Conservation (phyloP, 768 basidiomycete species). For the Leucosporidium yakuticum region DNA sequence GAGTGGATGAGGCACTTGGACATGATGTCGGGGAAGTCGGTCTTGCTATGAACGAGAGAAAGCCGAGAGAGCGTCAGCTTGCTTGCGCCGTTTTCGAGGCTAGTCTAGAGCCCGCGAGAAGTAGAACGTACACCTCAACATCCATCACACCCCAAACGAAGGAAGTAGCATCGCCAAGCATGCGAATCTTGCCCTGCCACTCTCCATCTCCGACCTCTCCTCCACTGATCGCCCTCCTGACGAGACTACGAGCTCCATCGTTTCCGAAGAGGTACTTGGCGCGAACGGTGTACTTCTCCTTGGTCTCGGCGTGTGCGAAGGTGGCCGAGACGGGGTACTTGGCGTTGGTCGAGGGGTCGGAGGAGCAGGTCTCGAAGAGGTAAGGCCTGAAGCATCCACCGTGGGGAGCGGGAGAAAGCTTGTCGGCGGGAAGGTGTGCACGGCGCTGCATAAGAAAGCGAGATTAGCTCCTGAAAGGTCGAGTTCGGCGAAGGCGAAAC, state of each 20-base stretch:
- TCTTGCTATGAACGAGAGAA: conserved; percentile 43
- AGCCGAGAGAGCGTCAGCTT: too few species aligned
- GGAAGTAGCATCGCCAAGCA: conserved; percentile 64
- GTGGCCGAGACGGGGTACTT: conserved; percentile 34
- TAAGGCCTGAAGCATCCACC: conserved; percentile 37
- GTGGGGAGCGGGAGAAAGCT: conserved; percentile 31
- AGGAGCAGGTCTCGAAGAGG: conserved; percentile 35
- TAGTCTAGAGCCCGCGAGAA: too few species aligned
- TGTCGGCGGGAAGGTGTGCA: conserved; percentile 30
- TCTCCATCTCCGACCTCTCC: conserved; percentile 36
- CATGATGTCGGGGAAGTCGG: conserved; percentile 65
- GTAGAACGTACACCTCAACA: conserved; percentile 15
- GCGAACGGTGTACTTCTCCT: conserved; percentile 28
- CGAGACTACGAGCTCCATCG: conserved; percentile 55
- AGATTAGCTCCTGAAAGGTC: neutral
- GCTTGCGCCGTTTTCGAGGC: too few species aligned
- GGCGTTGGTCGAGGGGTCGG: conserved; percentile 19
- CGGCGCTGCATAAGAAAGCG: conserved; percentile 21
- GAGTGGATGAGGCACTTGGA: conserved; percentile 57
- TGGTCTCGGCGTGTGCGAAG: conserved; percentile 27
- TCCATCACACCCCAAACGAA: conserved; percentile 52
- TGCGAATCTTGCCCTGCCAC: conserved; percentile 50
- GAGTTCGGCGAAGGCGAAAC: too few species aligned
- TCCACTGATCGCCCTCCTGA: conserved; percentile 55
- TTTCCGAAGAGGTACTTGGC: conserved; percentile 49